Evolutionary conservation across 1,284 basidiomycete species (phyloP).

Genomic region (Heliocybe sulcata): DNA sequence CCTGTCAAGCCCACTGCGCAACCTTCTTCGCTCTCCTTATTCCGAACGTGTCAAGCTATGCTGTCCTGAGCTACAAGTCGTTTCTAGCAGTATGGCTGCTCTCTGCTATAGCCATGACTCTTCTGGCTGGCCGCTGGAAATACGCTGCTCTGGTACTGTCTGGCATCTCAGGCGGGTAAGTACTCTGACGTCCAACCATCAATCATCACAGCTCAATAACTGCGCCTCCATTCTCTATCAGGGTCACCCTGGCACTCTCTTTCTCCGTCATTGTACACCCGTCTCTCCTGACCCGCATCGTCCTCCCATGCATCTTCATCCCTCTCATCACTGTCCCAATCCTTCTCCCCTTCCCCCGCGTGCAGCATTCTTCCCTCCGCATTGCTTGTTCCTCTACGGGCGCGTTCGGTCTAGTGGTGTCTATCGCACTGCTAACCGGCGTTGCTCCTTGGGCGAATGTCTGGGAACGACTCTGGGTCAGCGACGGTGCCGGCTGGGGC

Average conservation of each 20-base stretch:
- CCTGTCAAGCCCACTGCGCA: slow-evolving; percentile 42
- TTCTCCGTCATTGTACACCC: slow-evolving; percentile 54
- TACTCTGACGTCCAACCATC: slow-evolving; percentile 7
- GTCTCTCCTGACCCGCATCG: slow-evolving; percentile 44
- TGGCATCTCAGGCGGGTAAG: slow-evolving; percentile 47
- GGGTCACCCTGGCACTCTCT: slow-evolving; percentile 41
- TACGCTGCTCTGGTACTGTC: slow-evolving; percentile 35
- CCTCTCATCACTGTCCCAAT: slow-evolving; percentile 32
- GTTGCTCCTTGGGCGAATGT: slow-evolving; percentile 48
- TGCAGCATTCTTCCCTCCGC: slow-evolving; percentile 41
- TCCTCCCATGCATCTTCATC: slow-evolving; percentile 38
- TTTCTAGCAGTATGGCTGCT: slow-evolving; percentile 57
- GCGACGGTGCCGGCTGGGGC: slow-evolving; percentile 42
- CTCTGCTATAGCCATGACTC: slow-evolving; percentile 34
- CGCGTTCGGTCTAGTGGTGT: slow-evolving; percentile 45
- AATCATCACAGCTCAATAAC: slow-evolving; percentile 4
- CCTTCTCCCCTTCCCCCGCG: slow-evolving; percentile 34
- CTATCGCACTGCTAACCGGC: slow-evolving; percentile 46
- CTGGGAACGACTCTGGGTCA: slow-evolving; percentile 53
- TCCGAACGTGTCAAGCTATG: slow-evolving; percentile 37
- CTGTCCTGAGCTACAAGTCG: slow-evolving; percentile 34
- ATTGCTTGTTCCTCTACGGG: slow-evolving; percentile 45
- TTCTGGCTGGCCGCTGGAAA: slow-evolving; percentile 43
- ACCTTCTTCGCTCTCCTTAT: slow-evolving; percentile 56
- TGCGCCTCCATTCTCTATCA: slow-evolving; percentile 12